Base-by-base conservation (phyloP, 2,329 filamentous ascomycete genomes). In the Aspergillus viridinutans region DNA sequence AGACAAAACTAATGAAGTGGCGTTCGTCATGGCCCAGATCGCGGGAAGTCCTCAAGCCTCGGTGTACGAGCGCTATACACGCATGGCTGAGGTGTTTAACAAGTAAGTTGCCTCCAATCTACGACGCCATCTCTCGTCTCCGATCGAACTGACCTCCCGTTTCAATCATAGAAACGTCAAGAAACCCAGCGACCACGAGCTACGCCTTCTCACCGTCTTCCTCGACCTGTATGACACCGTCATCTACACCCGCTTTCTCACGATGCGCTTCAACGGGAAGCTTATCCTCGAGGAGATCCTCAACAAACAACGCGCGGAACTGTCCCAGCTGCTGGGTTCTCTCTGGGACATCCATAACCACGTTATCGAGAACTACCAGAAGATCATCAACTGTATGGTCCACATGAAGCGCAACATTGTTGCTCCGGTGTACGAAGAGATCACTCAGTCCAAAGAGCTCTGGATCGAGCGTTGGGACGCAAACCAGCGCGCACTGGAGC, bases 171-270 rank as follows among this genome's bases (percentile, higher is more conserved):
- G 65, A 6, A 55, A 60, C 32, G 56, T 69, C 29, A 58, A 58
- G 14, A 66, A 63, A 28, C 61, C 66, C 1, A 61, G 58, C 10
- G 20, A 43, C 6, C 40, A 61, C 17, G 69, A 71, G 50, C 53
- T 61, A 4, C 52, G 32, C 4, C 58, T 71, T 3, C 61, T 72
- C 1, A 26, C 50, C 21, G 35, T 64, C 43, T 66, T 65, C 47
- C 53, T 63, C 29, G 58, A 66, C 7, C 54, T 72, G 2, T 72
- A 63, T 47, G 67, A 71, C 10, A 50, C 58, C n/a, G 67, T 63
- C 59, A 45, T 71, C 32, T 67, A 66, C 54, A 60, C 51, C 3
- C 51, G 61, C 17, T 71, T 69, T 45, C 50, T 68, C 6, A 48
- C 52, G 14, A 55, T 61, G 43, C 20, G 21, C 14, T 59, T 62